These are phyloP conservation scores for Zymoseptoria tritici DNA, from an alignment of 2,329 filamentous ascomycete genomes.

Conservation along the genomic window DNA sequence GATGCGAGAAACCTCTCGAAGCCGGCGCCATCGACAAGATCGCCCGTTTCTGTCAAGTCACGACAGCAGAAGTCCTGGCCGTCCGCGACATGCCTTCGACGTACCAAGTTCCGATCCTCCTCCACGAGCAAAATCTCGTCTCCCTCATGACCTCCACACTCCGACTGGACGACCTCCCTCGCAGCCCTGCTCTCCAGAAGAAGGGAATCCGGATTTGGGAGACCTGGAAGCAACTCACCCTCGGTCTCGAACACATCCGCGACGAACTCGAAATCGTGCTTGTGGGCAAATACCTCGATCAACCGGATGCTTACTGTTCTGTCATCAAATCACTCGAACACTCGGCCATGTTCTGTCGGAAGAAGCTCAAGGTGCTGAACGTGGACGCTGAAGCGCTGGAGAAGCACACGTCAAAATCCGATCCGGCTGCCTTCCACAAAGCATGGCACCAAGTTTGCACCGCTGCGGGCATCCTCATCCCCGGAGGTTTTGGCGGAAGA, in stretches of 20 bases:
- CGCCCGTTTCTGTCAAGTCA: constrained; percentile 80
- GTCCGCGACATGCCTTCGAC: constrained; percentile 84
- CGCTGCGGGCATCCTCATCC: constrained; percentile 60
- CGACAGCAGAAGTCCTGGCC: constrained; percentile 73
- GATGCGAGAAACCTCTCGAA: constrained; percentile 72
- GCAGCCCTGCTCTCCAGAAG: constrained; percentile 47
- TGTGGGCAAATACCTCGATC: constrained; percentile 83
- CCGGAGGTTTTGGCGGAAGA: constrained; percentile 72
- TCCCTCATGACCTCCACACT: constrained; percentile 59
- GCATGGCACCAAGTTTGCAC: constrained; percentile 76
- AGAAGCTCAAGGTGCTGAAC: constrained; percentile 73
- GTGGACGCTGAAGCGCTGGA: constrained; percentile 84
- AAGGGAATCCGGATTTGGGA: constrained; percentile 67
- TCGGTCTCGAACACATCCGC: constrained; percentile 56
- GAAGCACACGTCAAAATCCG: constrained; percentile 49
- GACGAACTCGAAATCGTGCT: constrained; percentile 73
- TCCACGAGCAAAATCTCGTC: constrained; percentile 72
- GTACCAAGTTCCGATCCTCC: constrained; percentile 90
- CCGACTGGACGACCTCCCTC: constrained; percentile 47
- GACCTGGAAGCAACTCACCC: constrained; percentile 67
- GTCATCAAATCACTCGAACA: constrained; percentile 86
- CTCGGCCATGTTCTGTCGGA: constrained; percentile 74
- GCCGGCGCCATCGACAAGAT: constrained; percentile 75
- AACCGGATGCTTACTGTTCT: constrained; percentile 79
- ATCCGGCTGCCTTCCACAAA: constrained; percentile 65